A percentile compares a stretch with the other conserved stretches of the same genome.
These are phyloP conservation scores for Coprinellus micaceus DNA, from an alignment of 768 basidiomycete genomes.

Conservation along the genomic window DNA sequence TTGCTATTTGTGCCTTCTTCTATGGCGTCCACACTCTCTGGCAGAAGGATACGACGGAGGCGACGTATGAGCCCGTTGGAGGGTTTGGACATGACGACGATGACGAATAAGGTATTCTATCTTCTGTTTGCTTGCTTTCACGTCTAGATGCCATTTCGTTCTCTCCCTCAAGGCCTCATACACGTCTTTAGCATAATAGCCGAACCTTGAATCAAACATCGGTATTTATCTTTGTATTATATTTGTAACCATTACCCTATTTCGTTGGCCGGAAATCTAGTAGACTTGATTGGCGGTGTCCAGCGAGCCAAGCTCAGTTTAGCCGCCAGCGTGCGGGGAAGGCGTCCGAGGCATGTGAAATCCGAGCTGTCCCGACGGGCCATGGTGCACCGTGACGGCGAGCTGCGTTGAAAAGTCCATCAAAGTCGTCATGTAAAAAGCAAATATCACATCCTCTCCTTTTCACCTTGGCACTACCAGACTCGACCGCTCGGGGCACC, in stretches of 20 bases:
- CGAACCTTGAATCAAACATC: background rate
- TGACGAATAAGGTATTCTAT: slow-evolving; percentile 18
- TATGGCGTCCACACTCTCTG: slow-evolving; percentile 68
- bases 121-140: background rate
- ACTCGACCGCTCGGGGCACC: background rate
- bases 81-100: slow-evolving; percentile 67
- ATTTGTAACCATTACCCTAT: background rate
- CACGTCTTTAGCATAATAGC: background rate
- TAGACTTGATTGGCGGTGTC: background rate
- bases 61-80: slow-evolving; percentile 87
- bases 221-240: slow-evolving; percentile 9
- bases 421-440: slow-evolving; percentile 4
- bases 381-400: background rate
- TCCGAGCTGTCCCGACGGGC: slow-evolving; percentile 7
- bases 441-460: background rate
- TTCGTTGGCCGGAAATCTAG: background rate
- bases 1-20: slow-evolving; percentile 66
- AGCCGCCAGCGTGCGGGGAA: too few relatives aligned
- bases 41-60: slow-evolving; percentile 72
- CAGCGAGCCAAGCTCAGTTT: too few relatives aligned
- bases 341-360: slow-evolving; percentile 6
- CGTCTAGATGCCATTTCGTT: slow-evolving; percentile 4
- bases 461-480: background rate
- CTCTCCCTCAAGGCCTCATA: background rate
- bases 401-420: background rate